These are phyloP conservation scores for Pichia sp. DNA, from an alignment of 1,139 yeast species.

Conservation along the genomic window DNA sequence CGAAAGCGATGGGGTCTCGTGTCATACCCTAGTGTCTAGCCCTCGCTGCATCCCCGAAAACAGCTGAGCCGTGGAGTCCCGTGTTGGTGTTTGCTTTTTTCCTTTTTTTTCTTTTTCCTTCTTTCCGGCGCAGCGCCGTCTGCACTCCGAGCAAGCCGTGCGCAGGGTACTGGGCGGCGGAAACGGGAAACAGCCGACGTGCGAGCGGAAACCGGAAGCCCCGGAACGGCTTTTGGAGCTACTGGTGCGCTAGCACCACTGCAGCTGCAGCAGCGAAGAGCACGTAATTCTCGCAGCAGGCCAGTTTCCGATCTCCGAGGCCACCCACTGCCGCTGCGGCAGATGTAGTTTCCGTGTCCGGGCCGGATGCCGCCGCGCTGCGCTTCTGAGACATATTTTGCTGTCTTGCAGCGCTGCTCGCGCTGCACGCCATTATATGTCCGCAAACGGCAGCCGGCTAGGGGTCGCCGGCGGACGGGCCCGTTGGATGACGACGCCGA, in stretches of 20 bases:
- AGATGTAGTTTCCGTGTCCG: too few relatives aligned
- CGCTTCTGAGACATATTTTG: too few relatives aligned
- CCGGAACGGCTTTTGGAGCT: conserved; percentile 1
- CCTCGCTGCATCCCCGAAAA: not conserved
- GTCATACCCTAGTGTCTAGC: too few relatives aligned
- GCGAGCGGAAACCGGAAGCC: conserved; percentile 3
- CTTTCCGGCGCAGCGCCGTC: not conserved
- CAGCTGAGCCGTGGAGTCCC: conserved; percentile 3
- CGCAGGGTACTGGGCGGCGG: not conserved
- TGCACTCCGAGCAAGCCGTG: not conserved
- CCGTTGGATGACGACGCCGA: not conserved
- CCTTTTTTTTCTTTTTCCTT: not conserved
- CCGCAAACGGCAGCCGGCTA: not conserved
- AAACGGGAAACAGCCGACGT: conserved; percentile 4
- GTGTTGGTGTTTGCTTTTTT: not conserved
- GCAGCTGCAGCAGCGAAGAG: not conserved
- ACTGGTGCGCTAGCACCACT: not conserved
- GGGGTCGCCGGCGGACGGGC: not conserved
- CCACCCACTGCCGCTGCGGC: too few relatives aligned
- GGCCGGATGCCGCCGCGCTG: too few relatives aligned
- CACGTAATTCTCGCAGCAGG: too few relatives aligned
- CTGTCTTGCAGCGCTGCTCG: too few relatives aligned
- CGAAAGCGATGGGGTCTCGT: not conserved
- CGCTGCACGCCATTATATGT: not conserved
- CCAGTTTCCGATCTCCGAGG: too few relatives aligned